Evolutionary conservation across 1,139 yeast species (phyloP).

Genomic region (Suhomyces atakaporum): DNA sequence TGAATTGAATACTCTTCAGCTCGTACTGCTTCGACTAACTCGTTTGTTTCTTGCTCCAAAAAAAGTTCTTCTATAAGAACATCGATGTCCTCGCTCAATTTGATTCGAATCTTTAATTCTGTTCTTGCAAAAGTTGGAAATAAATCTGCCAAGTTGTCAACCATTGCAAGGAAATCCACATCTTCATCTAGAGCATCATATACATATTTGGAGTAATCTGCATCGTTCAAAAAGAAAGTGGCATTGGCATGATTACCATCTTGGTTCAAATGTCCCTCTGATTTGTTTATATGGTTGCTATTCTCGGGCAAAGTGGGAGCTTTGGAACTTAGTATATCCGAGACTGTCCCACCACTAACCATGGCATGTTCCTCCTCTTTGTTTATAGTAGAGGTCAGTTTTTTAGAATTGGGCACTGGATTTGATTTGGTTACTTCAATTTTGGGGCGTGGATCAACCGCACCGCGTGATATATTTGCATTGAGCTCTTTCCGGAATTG

Average conservation of each 20-base stretch:
- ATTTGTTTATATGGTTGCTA: not conserved
- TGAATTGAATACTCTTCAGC: constrained; percentile 10
- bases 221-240: constrained; percentile 10
- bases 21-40: constrained; percentile 10
- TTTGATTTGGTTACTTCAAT: not conserved
- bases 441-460: not conserved
- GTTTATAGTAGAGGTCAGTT: not conserved
- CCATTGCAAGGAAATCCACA: constrained; percentile 17
- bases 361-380: not conserved
- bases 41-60: constrained; percentile 19
- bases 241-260: constrained; percentile 4
- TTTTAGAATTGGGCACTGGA: not conserved
- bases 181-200: constrained; percentile 20
- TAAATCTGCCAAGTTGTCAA: constrained; percentile 29
- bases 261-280: not conserved
- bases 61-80: constrained; percentile 26
- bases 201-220: constrained; percentile 16
- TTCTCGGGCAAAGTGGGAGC: not conserved
- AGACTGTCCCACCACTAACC: not conserved
- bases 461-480: not conserved
- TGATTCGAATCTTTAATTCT: constrained; percentile 27
- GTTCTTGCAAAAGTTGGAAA: constrained; percentile 31
- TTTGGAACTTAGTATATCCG: not conserved
- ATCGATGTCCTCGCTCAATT: constrained; percentile 22
- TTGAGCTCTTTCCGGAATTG: not conserved